Evolutionary conservation across 2,329 filamentous ascomycete genomes (phyloP), one percentile per base, ranked within the genome.

Genomic region (Mariannaea elegans): DNA sequence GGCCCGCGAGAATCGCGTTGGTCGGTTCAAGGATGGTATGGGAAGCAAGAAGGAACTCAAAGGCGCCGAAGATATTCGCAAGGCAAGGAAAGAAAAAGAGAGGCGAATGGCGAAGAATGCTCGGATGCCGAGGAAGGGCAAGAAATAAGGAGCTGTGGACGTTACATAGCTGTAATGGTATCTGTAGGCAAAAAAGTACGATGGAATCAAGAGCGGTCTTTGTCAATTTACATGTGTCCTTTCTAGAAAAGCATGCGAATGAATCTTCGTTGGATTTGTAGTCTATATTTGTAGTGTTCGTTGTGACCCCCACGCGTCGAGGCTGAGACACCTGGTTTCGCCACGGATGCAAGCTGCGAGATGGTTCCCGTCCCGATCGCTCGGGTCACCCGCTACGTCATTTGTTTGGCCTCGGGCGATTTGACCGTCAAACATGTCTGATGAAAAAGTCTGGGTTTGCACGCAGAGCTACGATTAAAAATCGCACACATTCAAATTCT

Each of bases 91-190:
- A 75, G 73, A 93, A 71, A 85, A 91, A 81, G 90, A 97, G 81
- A 86, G 84, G 78, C 87, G 86, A 74, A 88, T 82, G 75, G 90
- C 90, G 73, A 98, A 99, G 87, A 98, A 97, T 76, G 94, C 92
- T 8, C 82, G 94, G 70, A 93, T 93, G 7, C 73, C 84, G 38
- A 90, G 84, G 78, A 93, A 85, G 79, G 74, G 68, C 36, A 90
- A 84, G 79, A 93, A 85, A 79, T 74, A 69, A 66, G 71, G 39
- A 36, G 47, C 6, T 4, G 31, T 23, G 29, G 42, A 14, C 27
- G 38, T 38, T 53, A 29, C 19, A 29, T 56, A 55, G 51, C 36
- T 24, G 21, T 32, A n/a, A 19, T 38, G 12, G 4, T 23, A 49
- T 29, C 21, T 18, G 36, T 42, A 10, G 10, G 19, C 16, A 18